phyloP scores from a whole-genome alignment of 768 basidiomycete species.

The Cystobasidium onofrii region DNA sequence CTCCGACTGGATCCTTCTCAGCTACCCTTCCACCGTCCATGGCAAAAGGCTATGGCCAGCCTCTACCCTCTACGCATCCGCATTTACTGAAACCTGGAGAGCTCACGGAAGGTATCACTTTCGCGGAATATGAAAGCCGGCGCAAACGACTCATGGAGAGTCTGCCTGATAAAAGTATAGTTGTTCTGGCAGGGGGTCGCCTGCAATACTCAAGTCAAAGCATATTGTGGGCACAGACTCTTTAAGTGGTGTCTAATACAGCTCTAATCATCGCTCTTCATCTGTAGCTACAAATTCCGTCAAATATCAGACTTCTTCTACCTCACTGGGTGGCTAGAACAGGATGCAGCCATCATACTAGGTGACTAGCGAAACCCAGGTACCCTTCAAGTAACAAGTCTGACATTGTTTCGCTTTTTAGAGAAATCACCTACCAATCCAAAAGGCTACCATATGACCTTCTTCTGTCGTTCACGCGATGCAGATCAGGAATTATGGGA shows the following conservation, averaged over 20 bases:
- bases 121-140: constrained; percentile 66
- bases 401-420: no score
- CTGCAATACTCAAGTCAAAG: constrained; percentile 79
- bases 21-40: constrained; percentile 1
- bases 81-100: constrained; percentile 66
- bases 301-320: constrained; percentile 93
- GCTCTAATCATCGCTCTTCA: constrained; percentile 30
- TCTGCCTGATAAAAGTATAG: constrained; percentile 64
- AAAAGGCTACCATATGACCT: constrained; percentile 73
- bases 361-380: constrained; percentile 49
- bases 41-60: constrained; percentile 59
- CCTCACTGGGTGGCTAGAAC: constrained; percentile 89
- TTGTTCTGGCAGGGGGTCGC: constrained; percentile 67
- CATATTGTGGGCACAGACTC: constrained; percentile 48
- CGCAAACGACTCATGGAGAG: constrained; percentile 62
- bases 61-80: constrained; percentile 66
- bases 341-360: constrained; percentile 77
- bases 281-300: constrained; percentile 78
- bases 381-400: no score
- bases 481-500: constrained; percentile 80
- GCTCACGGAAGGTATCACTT: constrained; percentile 71
- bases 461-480: constrained; percentile 73
- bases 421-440: constrained; percentile 50
- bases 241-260: no score
- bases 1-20: neutral